Conservation (phyloP, 129 eudicot species). For the Saussurea involucrata region DNA sequence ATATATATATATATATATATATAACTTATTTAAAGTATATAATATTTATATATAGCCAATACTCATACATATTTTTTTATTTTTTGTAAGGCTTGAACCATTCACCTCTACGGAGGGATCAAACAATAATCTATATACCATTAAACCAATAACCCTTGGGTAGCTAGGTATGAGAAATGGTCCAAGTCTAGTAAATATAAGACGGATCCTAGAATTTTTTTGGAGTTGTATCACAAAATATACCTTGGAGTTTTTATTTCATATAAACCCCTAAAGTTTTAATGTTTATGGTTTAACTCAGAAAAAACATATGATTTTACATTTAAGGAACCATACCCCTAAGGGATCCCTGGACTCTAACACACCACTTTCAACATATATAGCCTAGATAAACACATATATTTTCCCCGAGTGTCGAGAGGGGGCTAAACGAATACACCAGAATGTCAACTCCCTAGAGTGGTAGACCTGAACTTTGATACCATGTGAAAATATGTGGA, state of each 20-base stretch:
- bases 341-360: no score
- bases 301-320: no score
- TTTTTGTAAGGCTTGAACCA: not conserved
- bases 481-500: not conserved
- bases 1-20: not conserved
- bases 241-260: no score
- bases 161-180: not conserved
- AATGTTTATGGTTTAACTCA: no score
- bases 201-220: not conserved
- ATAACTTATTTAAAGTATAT: not conserved
- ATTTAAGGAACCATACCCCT: no score
- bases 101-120: not conserved
- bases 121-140: not conserved
- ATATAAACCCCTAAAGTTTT: no score
- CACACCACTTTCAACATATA: not conserved
- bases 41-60: not conserved
- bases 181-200: not conserved
- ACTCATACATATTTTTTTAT: not conserved
- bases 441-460: not conserved
- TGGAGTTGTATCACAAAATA: no score
- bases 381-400: not conserved
- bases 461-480: not conserved
- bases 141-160: not conserved
- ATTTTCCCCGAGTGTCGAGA: not conserved
- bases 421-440: no score